These are phyloP conservation scores for Tricholoma saponaceum DNA, from an alignment of 768 basidiomycete species.

Conservation along the genomic window DNA sequence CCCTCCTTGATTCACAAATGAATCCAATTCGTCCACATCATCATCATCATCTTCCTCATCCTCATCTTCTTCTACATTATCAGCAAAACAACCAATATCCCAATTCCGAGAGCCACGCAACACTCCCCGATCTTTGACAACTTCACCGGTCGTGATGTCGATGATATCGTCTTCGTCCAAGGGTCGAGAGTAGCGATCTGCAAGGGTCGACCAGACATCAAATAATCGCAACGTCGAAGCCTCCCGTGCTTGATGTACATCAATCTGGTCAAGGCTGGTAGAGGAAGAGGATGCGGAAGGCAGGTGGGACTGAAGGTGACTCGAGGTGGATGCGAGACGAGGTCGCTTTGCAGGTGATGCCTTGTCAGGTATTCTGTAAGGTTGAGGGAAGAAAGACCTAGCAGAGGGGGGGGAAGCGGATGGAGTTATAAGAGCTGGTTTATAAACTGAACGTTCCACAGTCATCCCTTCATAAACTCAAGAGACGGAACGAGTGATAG, in stretches of 20 bases:
- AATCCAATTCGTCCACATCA: constrained; percentile 59
- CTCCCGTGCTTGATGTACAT: constrained; percentile 51
- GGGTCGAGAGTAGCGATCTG: constrained; percentile 59
- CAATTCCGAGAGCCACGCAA: constrained; percentile 41
- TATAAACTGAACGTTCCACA: constrained; percentile 1
- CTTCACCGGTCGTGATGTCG: constrained; percentile 54
- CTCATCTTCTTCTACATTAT: constrained; percentile 27
- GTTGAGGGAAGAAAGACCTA: constrained; percentile 18
- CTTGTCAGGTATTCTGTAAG: constrained; percentile 25
- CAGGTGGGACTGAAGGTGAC: constrained; percentile 21
- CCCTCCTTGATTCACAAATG: constrained; percentile 31
- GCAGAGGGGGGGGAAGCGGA: constrained; percentile 49
- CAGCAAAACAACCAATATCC: constrained; percentile 50
- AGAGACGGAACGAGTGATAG: background rate
- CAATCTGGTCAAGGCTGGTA: constrained; percentile 23
- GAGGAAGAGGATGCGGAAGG: constrained; percentile 35
- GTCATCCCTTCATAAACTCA: background rate
- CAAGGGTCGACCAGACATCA: constrained; percentile 64
- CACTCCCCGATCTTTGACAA: constrained; percentile 71
- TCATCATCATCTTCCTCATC: constrained; percentile 47
- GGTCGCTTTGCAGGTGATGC: constrained; percentile 45
- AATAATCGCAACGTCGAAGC: constrained; percentile 54
- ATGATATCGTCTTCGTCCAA: constrained; percentile 81
- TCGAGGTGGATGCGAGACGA: constrained; percentile 43
- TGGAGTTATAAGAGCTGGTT: constrained; percentile 41